These are phyloP conservation scores for Suillus alpinus DNA, from an alignment of 768 basidiomycete species.

Conservation along the genomic window DNA sequence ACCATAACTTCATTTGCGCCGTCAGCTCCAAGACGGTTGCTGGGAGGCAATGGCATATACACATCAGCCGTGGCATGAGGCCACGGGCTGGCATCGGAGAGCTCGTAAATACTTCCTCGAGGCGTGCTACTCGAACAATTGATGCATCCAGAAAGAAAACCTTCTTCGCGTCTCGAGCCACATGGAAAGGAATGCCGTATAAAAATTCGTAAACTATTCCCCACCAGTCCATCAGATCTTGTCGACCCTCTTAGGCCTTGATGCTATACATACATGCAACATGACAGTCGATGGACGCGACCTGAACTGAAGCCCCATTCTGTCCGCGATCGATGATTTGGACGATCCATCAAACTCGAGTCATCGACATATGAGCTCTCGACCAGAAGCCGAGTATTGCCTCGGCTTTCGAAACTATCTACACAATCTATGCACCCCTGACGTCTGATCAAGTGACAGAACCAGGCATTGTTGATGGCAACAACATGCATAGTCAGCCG, in stretches of 20 bases:
- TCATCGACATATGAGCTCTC: too few species aligned
- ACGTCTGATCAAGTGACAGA: too few species aligned
- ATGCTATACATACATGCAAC: neutral
- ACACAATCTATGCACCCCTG: too few species aligned
- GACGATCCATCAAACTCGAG: too few species aligned
- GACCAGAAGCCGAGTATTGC: too few species aligned
- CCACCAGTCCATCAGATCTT: neutral
- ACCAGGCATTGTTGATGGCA: too few species aligned
- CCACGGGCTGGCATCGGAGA: slow-evolving; percentile 79
- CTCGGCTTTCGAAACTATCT: too few species aligned
- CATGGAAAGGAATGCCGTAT: slow-evolving; percentile 96
- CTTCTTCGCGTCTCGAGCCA: slow-evolving; percentile 80
- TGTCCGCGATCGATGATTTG: neutral
- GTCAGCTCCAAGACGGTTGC: slow-evolving; percentile 75
- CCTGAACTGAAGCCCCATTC: neutral
- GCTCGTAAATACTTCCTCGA: slow-evolving; percentile 68
- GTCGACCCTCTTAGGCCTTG: neutral
- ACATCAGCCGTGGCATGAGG: slow-evolving; percentile 86
- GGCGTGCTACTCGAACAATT: slow-evolving; percentile 72
- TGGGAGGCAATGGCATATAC: slow-evolving; percentile 55
- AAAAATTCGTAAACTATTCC: slow-evolving; percentile 99
- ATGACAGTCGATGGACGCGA: neutral
- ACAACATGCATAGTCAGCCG: too few species aligned
- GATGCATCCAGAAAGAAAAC: slow-evolving; percentile 83
- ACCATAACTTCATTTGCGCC: slow-evolving; percentile 91